These are phyloP conservation scores for Boletellus deceptivus DNA, from an alignment of 1,284 basidiomycete species.

Conservation along the genomic window DNA sequence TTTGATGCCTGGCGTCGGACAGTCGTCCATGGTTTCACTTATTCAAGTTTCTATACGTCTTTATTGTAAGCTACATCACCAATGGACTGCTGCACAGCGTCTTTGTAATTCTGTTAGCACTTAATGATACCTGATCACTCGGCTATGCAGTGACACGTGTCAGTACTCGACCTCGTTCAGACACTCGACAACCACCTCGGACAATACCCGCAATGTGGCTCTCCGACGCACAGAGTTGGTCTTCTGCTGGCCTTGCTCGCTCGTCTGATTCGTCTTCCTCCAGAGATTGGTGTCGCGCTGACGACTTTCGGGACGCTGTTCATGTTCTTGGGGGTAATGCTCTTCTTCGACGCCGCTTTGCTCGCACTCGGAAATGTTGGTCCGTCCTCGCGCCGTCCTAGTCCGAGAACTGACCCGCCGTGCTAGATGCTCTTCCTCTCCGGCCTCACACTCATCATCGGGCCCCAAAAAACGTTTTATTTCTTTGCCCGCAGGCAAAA, in stretches of 20 bases:
- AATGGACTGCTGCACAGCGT: constrained; percentile 13
- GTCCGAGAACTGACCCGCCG: constrained; percentile 1
- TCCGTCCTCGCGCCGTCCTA: background rate
- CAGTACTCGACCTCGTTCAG: too few relatives aligned
- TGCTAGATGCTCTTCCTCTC: constrained; percentile 85
- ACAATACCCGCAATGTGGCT: constrained; percentile 51
- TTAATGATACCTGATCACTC: too few relatives aligned
- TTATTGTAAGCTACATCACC: constrained; percentile 24
- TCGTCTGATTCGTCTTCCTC: background rate
- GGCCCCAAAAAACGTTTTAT: constrained; percentile 94
- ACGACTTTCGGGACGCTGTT: constrained; percentile 97
- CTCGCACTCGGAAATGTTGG: constrained; percentile 92
- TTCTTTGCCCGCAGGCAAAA: constrained; percentile 98
- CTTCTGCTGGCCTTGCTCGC: background rate
- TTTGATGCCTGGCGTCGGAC: constrained; percentile 27
- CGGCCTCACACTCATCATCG: constrained; percentile 92
- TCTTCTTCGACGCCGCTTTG: constrained; percentile 97
- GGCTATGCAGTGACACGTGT: too few relatives aligned
- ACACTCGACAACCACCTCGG: background rate
- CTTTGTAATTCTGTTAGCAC: too few relatives aligned
- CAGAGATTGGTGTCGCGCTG: constrained; percentile 95
- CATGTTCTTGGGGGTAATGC: constrained; percentile 92
- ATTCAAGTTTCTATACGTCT: constrained; percentile 25
- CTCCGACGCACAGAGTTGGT: constrained; percentile 64
- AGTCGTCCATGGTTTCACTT: constrained; percentile 18